Percentiles rank a stretch among this genome's conserved stretches.
These are phyloP conservation scores for Mortierella sp. DNA, from an alignment of 371 early-diverging fungal species.

Conservation along the genomic window DNA sequence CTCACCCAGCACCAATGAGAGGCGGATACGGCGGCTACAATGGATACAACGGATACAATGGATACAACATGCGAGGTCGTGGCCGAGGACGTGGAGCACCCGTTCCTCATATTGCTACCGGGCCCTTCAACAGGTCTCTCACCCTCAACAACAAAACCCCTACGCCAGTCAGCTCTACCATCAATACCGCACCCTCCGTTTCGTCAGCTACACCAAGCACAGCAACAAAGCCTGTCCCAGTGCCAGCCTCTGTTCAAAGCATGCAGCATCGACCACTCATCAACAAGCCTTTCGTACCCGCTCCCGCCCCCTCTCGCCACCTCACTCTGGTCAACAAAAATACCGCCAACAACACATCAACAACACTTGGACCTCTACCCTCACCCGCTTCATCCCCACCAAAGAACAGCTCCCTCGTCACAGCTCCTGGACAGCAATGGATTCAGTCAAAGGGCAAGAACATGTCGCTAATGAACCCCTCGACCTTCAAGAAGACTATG, in stretches of 20 bases:
- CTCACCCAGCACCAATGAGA: not conserved
- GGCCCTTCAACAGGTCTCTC: slow-evolving; percentile 33
- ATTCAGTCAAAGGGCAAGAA: slow-evolving; percentile 56
- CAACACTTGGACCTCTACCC: not conserved
- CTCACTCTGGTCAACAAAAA: slow-evolving; percentile 42
- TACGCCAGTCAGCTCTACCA: not conserved
- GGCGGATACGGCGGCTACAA: not conserved
- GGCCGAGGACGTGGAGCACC: slow-evolving; percentile 25
- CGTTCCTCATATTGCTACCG: not conserved
- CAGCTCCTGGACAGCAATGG: slow-evolving; percentile 39
- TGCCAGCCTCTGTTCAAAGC: not conserved
- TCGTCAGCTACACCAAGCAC: not conserved
- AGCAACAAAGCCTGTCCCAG: not conserved
- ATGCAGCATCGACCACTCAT: not conserved
- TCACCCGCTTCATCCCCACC: not conserved
- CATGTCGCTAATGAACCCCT: slow-evolving; percentile 51
- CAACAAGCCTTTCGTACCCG: not conserved
- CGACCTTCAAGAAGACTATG: slow-evolving; percentile 51
- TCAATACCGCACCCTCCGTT: not conserved
- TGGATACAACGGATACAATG: not conserved
- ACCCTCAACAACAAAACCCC: slow-evolving; percentile 26
- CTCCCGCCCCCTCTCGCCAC: slow-evolving; percentile 35
- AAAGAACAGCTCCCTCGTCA: not conserved
- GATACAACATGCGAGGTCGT: slow-evolving; percentile 29
- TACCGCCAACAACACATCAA: not conserved